Base-by-base conservation (phyloP, 1,139 yeast species). In the Saccharomycopsis hybrid region DNA sequence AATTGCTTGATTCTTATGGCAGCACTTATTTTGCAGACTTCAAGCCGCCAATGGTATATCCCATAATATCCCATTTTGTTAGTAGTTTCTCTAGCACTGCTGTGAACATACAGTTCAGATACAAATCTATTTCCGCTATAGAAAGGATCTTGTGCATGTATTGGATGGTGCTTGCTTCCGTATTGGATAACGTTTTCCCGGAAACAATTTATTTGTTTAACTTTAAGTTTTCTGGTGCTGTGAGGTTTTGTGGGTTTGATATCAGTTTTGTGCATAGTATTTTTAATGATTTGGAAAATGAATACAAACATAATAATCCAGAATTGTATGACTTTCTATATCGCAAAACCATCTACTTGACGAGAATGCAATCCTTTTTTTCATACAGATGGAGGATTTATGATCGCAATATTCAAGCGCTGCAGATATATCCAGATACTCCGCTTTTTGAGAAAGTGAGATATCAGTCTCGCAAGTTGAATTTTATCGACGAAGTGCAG, bases 121-220 rank as follows among this genome's bases (percentile, higher is more conserved):
- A 36, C n/a, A 5, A 7, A 8, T 36, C 39, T 5, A 36, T 36
- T 9, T 8, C 39, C 39, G 13, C 39, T 9, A 25, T 46, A 13
- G 46, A 50, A 28, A 18, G 30, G 35, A 46, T 50, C 32, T 37
- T 29, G 24, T 33, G 29, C 5, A 30, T 50, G 5, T 47, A 47
- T 29, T 47, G 53, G 48, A 25, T 50, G 3, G 42, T 35, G 8
- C 9, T 31, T 8, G 9, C 37, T 18, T 18, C 40, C 5, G 27
- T 47, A 5, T 29, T 50, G 4, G 53, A 50, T 25, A 44, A 35
- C 32, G n/a, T 50, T 5, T 50, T 50, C 25, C 46, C 53, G 3
- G 51, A 47, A 13, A 9, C 40, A 1, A 25, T 40, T 8, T 50
- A 43, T 25, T 18, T 50, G 8, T 50, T 35, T 31, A 35, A 36